phyloP scores from a whole-genome alignment of 2,329 filamentous ascomycete genomes.

The Pseudohalonectria lignicola region DNA sequence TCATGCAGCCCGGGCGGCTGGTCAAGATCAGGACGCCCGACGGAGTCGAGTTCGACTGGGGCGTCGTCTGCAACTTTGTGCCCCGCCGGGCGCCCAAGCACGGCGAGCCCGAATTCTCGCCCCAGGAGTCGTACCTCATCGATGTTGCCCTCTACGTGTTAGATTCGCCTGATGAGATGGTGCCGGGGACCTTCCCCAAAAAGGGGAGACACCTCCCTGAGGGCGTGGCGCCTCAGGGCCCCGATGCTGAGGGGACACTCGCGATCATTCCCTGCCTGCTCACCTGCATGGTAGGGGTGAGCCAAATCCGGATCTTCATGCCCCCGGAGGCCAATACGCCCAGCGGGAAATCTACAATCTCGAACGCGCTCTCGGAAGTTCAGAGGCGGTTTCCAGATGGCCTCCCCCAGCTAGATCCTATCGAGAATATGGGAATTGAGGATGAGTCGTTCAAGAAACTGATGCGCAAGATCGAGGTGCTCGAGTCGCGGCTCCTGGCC shows the following conservation, averaged over 20 bases:
- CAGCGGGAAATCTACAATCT: constrained; percentile 55
- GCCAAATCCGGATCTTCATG: constrained; percentile 73
- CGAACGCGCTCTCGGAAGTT: constrained; percentile 66
- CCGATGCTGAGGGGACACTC: constrained; percentile 54
- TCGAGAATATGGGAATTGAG: constrained; percentile 91
- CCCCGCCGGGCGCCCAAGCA: constrained; percentile 51
- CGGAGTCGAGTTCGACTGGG: constrained; percentile 86
- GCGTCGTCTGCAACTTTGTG: constrained; percentile 68
- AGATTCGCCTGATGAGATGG: constrained; percentile 32
- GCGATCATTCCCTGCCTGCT: constrained; percentile 81
- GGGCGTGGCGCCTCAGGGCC: constrained; percentile 54
- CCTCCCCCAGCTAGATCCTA: constrained; percentile 76
- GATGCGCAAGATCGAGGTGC: constrained; percentile 88
- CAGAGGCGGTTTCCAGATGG: constrained; percentile 86
- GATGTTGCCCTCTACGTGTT: constrained; percentile 62
- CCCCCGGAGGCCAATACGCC: constrained; percentile 62
- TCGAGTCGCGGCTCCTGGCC: constrained; percentile 78
- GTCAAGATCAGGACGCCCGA: constrained; percentile 70
- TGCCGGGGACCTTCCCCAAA: constrained; percentile 17
- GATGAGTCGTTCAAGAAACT: constrained; percentile 92
- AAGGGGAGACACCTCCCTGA: constrained; percentile 43
- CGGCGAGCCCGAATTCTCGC: constrained; percentile 54
- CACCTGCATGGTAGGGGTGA: constrained; percentile 74
- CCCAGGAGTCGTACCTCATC: constrained; percentile 70
- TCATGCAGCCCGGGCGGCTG: constrained; percentile 77